Conservation (phyloP, 2,329 filamentous ascomycete species). For the Tolypocladium ophioglossoides region DNA sequence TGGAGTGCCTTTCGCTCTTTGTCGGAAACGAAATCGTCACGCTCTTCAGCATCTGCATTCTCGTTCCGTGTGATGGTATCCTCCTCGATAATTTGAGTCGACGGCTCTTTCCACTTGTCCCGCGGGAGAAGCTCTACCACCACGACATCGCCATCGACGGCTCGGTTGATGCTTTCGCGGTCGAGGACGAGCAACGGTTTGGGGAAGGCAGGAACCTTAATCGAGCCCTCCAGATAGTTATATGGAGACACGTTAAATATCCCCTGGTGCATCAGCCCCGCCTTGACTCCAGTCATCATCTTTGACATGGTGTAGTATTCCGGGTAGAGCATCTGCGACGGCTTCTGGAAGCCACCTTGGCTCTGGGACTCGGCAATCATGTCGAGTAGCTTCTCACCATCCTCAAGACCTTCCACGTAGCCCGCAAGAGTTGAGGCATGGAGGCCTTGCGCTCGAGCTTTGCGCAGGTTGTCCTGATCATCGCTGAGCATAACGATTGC, state of each 20-base stretch:
- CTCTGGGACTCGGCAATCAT: slow-evolving; percentile 81
- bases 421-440: slow-evolving; percentile 57
- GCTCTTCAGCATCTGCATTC: slow-evolving; percentile 76
- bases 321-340: slow-evolving; percentile 65
- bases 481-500: slow-evolving; percentile 89
- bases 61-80: slow-evolving; percentile 87
- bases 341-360: slow-evolving; percentile 51
- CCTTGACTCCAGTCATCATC: slow-evolving; percentile 89
- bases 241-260: slow-evolving; percentile 95
- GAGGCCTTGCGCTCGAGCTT: slow-evolving; percentile 68
- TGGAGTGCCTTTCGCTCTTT: slow-evolving; percentile 78
- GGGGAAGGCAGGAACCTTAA: slow-evolving; percentile 82
- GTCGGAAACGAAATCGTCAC: slow-evolving; percentile 70
- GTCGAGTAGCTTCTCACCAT: slow-evolving; percentile 77
- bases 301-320: slow-evolving; percentile 85
- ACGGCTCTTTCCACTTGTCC: slow-evolving; percentile 95
- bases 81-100: slow-evolving; percentile 91
- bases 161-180: slow-evolving; percentile 90
- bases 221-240: slow-evolving; percentile 92
- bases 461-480: slow-evolving; percentile 76
- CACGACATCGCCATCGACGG: slow-evolving; percentile 84
- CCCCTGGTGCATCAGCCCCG: slow-evolving; percentile 82
- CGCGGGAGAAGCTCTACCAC: slow-evolving; percentile 88
- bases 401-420: slow-evolving; percentile 76
- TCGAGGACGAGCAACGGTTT: slow-evolving; percentile 82